A percentile compares a stretch with the other conserved stretches of the same genome.
Evolutionary conservation across 805 yeast genomes (phyloP).

Genomic region (Schizosaccharomyces octosporus): DNA sequence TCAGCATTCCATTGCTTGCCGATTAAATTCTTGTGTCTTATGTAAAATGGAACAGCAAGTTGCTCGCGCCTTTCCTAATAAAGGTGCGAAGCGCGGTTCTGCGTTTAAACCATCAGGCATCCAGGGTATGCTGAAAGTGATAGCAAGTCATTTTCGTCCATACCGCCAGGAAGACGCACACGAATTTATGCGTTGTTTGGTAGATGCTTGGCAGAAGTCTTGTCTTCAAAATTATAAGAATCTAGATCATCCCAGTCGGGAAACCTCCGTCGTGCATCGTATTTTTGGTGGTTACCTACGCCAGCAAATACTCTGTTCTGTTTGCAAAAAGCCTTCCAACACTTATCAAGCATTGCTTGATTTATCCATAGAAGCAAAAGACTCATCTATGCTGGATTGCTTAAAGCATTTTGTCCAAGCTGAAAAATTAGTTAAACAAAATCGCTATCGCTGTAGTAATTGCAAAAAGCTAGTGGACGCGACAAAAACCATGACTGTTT

Average conservation of each 20-base stretch:
- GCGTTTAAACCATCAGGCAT: conserved; percentile 39
- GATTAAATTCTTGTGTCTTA: conserved; percentile 8
- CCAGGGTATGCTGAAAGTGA: conserved; percentile 48
- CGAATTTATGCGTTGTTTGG: conserved; percentile 37
- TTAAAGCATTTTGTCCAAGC: conserved; percentile 61
- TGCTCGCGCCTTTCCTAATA: conserved; percentile 6
- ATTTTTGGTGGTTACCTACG: conserved; percentile 78
- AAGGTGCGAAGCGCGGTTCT: conserved; percentile 2
- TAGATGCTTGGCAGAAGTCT: conserved; percentile 9
- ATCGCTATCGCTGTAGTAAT: conserved; percentile 77
- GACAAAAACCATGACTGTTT: conserved; percentile 44
- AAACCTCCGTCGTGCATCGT: conserved; percentile 58
- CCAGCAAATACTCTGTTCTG: conserved; percentile 64
- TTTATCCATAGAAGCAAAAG: conserved; percentile 37
- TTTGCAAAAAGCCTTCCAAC: conserved; percentile 57
- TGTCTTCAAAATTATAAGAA: conserved; percentile 1
- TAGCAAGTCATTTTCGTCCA: conserved; percentile 3
- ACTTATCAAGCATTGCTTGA: conserved; percentile 90
- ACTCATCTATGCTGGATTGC: conserved; percentile 38
- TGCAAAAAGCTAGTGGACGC: conserved; percentile 56
- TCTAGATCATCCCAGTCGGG: conserved; percentile 7
- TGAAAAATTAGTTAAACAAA: conserved; percentile 43
- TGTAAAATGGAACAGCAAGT: conserved; percentile 8
- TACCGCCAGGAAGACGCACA: conserved; percentile 73
- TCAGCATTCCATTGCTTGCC: conserved; percentile 24